These are phyloP conservation scores for Brassica nigra DNA, from an alignment of 345 rosid species.

Conservation along the genomic window DNA sequence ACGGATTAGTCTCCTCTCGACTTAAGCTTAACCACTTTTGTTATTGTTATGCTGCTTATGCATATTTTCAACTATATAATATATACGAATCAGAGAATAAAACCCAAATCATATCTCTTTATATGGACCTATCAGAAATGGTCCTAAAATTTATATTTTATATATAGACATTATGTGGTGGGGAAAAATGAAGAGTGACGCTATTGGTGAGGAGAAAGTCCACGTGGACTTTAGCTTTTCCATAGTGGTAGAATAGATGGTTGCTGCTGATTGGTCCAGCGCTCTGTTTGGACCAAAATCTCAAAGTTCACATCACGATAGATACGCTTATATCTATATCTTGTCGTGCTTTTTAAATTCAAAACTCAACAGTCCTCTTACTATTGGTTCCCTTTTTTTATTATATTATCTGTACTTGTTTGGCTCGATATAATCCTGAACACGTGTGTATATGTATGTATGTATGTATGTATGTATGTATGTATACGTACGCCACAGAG, in stretches of 20 bases:
- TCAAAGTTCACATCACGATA: slow-evolving; percentile 25
- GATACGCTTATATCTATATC: slow-evolving; percentile 31
- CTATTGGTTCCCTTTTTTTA: neutral
- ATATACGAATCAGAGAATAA: neutral
- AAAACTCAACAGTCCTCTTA: slow-evolving; percentile 11
- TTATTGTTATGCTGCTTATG: neutral
- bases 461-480: neutral
- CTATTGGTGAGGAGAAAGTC: slow-evolving; percentile 28
- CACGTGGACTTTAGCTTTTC: slow-evolving; percentile 26
- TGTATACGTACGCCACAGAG: slow-evolving; percentile 6
- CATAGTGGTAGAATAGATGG: slow-evolving; percentile 40
- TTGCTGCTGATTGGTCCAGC: slow-evolving; percentile 35
- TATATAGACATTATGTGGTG: slow-evolving; percentile 21
- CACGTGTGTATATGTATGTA: slow-evolving; percentile 14
- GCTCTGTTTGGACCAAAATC: slow-evolving; percentile 34
- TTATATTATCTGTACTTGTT: neutral
- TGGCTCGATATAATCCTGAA: slow-evolving; percentile 27
- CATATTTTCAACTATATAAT: slow-evolving; percentile 1
- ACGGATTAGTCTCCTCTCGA: neutral
- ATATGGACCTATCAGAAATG: slow-evolving; percentile 5
- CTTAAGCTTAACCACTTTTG: neutral
- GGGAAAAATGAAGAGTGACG: slow-evolving; percentile 21
- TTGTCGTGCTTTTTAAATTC: slow-evolving; percentile 26
- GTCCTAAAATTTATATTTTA: slow-evolving; percentile 8
- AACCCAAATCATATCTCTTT: neutral